Conservation (phyloP, 345 rosid genomes). For the Citrus inodora region DNA sequence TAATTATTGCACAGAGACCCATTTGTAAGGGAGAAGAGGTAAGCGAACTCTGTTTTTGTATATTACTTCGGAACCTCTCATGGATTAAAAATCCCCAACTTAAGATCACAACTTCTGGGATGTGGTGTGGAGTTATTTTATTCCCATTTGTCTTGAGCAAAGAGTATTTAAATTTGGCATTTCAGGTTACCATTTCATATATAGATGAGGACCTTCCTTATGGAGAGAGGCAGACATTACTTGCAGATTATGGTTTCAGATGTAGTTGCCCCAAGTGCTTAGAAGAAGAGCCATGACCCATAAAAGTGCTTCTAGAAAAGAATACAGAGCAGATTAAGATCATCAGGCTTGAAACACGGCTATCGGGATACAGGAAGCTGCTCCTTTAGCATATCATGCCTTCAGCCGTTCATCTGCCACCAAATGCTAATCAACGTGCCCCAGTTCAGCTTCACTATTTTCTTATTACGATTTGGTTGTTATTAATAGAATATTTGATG, state of each 20-base stretch:
- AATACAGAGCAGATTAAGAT: background rate
- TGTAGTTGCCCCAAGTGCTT: constrained; percentile 73
- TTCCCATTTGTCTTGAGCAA: background rate
- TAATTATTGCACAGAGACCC: constrained; percentile 53
- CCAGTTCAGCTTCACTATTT: background rate
- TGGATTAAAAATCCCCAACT: background rate
- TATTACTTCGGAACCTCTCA: background rate
- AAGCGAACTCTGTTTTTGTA: background rate
- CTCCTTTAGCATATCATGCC: background rate
- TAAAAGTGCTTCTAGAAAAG: background rate
- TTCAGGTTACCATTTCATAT: constrained; percentile 79
- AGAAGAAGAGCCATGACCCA: constrained; percentile 29
- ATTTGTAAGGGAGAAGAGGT: constrained; percentile 83
- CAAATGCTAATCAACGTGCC: background rate
- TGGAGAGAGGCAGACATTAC: constrained; percentile 59
- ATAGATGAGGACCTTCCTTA: constrained; percentile 74
- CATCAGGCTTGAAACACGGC: background rate
- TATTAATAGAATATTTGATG: background rate
- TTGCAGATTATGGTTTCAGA: constrained; percentile 78
- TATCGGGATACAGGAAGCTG: background rate
- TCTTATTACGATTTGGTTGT: background rate
- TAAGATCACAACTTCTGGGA: background rate
- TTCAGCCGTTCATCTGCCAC: background rate
- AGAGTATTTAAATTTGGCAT: background rate
- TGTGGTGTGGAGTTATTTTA: background rate